Evolutionary conservation across 345 rosid species (phyloP), one percentile per base, ranked within the genome.

Genomic region (Kernera saxatilis): DNA sequence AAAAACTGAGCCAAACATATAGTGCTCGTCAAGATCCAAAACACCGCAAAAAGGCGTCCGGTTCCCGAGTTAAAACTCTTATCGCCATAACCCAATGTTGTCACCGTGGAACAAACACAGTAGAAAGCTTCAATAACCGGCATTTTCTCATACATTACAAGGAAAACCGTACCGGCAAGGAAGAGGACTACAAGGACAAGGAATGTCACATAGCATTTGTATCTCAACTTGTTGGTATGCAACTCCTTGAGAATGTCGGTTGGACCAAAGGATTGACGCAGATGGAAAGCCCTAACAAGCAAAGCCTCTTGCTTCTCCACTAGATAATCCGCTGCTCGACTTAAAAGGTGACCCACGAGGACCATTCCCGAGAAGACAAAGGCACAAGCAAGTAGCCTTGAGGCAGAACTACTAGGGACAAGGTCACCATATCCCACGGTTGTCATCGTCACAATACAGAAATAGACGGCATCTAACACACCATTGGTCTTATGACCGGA

Each of bases 361-460:
- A 85, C 88, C 93, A 85, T 86, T 18, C 99, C 97, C 0, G 81
- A 17, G 82, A 91, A 94, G 75, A 94, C 97, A 78, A 82, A 93
- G 12, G 78, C 77, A 65, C 90, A 89, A 51, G 95, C 89, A 15
- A 94, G 85, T 50, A 94, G 81, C 68, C 89, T 89, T 0, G 85
- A 64, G n/a, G 67, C 39, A 48, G 59, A 63, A 43, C 83, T 88
- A 39, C 59, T 63, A 8, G 97, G 99, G 32, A 89, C 91, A 6
- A 94, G 92, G 84, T 94, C 99, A 33, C 99, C 97, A 51, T 94
- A 94, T 58, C 99, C 97, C 21, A 94, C 94, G 0, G 93, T 89
- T 36, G 99, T 94, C 99, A 94, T 91, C 2, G 96, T 94, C 17
- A 89, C 96, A 0, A 89, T 66, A 57, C 90, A 85, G 75, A 91